These are phyloP conservation scores for Backusella liffmaniae DNA, from an alignment of 192 early-diverging fungal species.

Conservation along the genomic window DNA sequence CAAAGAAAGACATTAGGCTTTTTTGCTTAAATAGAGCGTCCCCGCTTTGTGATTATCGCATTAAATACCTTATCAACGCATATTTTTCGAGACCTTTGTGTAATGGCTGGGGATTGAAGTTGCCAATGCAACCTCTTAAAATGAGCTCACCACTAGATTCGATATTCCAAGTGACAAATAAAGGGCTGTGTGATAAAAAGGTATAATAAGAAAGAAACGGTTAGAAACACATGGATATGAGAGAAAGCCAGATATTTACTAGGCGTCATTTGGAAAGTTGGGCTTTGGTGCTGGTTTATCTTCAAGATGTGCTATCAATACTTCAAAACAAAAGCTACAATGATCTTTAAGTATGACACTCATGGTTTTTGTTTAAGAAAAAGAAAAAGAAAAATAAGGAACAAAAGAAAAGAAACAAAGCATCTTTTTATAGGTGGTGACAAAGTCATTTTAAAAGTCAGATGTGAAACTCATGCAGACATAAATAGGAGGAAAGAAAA, in stretches of 20 bases:
- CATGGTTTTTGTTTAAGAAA: background rate
- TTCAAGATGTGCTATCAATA: slow-evolving; percentile 63
- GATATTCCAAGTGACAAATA: slow-evolving; percentile 84
- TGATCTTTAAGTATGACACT: slow-evolving; percentile 51
- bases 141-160: slow-evolving; percentile 36
- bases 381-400: background rate
- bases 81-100: slow-evolving; percentile 74
- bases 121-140: slow-evolving; percentile 94
- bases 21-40: background rate
- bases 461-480: background rate
- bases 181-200: slow-evolving; percentile 48
- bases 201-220: background rate
- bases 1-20: background rate
- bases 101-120: slow-evolving; percentile 72
- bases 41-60: too few relatives aligned
- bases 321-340: slow-evolving; percentile 82
- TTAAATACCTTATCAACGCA: slow-evolving; percentile 65
- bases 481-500: too few relatives aligned
- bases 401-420: background rate
- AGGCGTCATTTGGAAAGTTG: slow-evolving; percentile 56
- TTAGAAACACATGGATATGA: background rate
- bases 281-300: slow-evolving; percentile 36
- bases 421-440: background rate
- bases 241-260: slow-evolving; percentile 41
- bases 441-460: background rate